These are phyloP conservation scores for Diaporthe batatas DNA, from an alignment of 2,329 filamentous ascomycete species.

Conservation along the genomic window DNA sequence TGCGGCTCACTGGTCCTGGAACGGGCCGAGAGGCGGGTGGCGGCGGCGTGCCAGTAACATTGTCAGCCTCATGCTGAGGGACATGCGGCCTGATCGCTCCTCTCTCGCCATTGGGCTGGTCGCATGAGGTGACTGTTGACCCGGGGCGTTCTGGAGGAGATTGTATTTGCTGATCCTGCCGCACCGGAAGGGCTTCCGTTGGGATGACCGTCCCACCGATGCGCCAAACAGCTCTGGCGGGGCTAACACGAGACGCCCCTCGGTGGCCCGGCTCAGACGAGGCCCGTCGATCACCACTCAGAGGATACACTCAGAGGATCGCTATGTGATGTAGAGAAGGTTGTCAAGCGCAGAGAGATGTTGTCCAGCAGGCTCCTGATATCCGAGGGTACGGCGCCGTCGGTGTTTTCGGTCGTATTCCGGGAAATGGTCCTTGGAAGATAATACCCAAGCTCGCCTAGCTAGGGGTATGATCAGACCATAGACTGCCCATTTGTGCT, in stretches of 20 bases:
- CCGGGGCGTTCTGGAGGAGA: not conserved
- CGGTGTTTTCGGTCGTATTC: slow-evolving; percentile 49
- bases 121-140: not conserved
- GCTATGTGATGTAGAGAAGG: slow-evolving; percentile 39
- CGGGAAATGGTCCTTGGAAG: slow-evolving; percentile 74
- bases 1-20: slow-evolving; percentile 48
- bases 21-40: slow-evolving; percentile 22
- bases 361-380: slow-evolving; percentile 50
- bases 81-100: not conserved
- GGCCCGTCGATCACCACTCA: slow-evolving; percentile 22
- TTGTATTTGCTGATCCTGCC: slow-evolving; percentile 14
- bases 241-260: slow-evolving; percentile 43
- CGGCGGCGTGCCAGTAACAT: not conserved
- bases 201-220: slow-evolving; percentile 58
- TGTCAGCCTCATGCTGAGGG: not conserved
- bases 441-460: slow-evolving; percentile 75
- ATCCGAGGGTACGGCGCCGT: slow-evolving; percentile 46
- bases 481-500: slow-evolving; percentile 74
- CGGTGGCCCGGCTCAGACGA: slow-evolving; percentile 34
- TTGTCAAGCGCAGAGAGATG: slow-evolving; percentile 45
- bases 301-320: slow-evolving; percentile 39
- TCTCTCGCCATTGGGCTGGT: not conserved
- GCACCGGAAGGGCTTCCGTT: not conserved
- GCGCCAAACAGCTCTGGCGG: slow-evolving; percentile 51
- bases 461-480: slow-evolving; percentile 83